Base-by-base conservation (phyloP, 352 stramenopile species). In the Pythium phragmiticola region DNA sequence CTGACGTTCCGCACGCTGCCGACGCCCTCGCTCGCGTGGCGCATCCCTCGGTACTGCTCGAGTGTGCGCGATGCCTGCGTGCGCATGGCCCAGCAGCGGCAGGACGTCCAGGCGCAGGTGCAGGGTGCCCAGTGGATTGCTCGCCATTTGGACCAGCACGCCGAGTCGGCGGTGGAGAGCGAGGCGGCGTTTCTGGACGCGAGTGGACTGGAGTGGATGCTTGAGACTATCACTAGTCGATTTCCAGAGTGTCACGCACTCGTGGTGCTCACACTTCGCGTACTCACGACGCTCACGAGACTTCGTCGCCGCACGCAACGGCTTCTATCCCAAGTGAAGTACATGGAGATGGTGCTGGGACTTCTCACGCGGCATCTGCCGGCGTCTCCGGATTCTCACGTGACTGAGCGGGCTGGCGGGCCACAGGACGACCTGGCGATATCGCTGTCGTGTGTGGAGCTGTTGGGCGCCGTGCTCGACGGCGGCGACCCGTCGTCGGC, bases 51-150 rank as follows among this genome's bases (percentile, higher is more conserved):
- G 23, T 72, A 88, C 39, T 90, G 82, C 51, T 59, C 55, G 1
- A 87, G 68, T 37, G 43, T 86, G 0, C 56, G 63, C 12, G 82
- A 90, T 16, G 79, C 82, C 26, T 62, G 84, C 43, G 72, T 72
- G 17, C 60, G 62, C 4, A 75, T 90, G 69, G 37, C 26, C 19
- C 59, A 75, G 33, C 65, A 75, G n/a, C 47, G 17, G 13, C 26
- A 17, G 1, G 75, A 88, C 30, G 17, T 57, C 7, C 46, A 68
- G 2, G 60, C 69, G 0, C 70, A 82, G 30, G 65, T 77, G 8
- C 66, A 69, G 7, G 77, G 70, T 47, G 46, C 89, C 2, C 74
- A 85, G 51, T 90, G 82, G 82, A 78, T 90, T 26, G 72, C 65
- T 14, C 46, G 72, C 12, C 69, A 84, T 52, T 41, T 87, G 9